Base-by-base conservation (phyloP, 257 asterid genomes). In the Solanum chilense region DNA sequence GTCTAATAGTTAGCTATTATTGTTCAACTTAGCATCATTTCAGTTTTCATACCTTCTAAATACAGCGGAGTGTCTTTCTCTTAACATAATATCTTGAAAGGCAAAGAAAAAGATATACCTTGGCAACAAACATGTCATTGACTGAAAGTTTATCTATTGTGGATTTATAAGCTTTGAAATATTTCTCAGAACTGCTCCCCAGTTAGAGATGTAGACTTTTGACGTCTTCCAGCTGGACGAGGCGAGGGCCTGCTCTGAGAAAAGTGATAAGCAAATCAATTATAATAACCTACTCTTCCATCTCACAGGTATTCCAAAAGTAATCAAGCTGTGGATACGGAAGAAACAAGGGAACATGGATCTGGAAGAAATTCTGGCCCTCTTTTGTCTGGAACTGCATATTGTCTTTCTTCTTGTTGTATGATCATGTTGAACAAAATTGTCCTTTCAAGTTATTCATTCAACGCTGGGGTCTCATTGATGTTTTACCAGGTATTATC, bases 381-480 rank as follows among this genome's bases (percentile, higher is more conserved):
- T 83, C 35, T 90, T 20, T 21, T 90, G 56, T 88, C 94, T 69
- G 94, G 94, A 78, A 71, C 88, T 77, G 93, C 94, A 85, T 92
- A 92, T 52, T 92, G 94, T 88, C 58, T 92, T 87, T 88, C 94
- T 85, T 92, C 94, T 74, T 92, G 93, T 88, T 86, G 91, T 88
- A 92, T 92, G 94, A 92, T 92, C 81, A 84, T 92, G 88, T 88
- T 92, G 82, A 92, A 92, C 91, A 90, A 92, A 87, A 71, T 90
- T 89, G 92, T 92, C 68, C 90, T 92, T 8, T 90, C 94, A 84
- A 86, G 90, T 88, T 92, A 89, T 86, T 88, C 88, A 1, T 92
- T 92, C 90, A 89, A 87, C 87, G 94, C 92, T 83, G 94, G 93
- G 84, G 71, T 90, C 41, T 90, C 94, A n/a, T 87, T 92, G 82